Evolutionary conservation across 2,329 filamentous ascomycete species (phyloP).

Genomic region (Fusarium torreyae): DNA sequence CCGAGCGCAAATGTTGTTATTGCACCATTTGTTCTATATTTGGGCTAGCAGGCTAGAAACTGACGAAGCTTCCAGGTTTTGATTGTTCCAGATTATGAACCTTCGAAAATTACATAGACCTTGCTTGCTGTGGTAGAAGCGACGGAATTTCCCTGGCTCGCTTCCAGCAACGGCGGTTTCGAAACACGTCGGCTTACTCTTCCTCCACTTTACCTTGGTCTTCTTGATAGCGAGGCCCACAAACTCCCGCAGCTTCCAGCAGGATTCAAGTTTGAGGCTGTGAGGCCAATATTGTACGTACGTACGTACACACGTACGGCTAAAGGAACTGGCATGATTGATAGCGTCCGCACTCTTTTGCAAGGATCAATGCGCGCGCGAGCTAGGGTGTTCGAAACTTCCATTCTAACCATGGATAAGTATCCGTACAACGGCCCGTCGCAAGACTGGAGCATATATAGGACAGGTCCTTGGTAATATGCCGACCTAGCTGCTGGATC

Average conservation of each 20-base stretch:
- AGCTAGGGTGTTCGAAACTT: slow-evolving; percentile 27
- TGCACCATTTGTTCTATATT: slow-evolving; percentile 18
- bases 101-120: not conserved
- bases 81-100: not conserved
- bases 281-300: slow-evolving; percentile 23
- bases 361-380: slow-evolving; percentile 27
- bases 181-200: slow-evolving; percentile 43
- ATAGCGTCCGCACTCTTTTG: slow-evolving; percentile 13
- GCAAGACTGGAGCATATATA: slow-evolving; percentile 31
- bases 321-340: slow-evolving; percentile 19
- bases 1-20: slow-evolving; percentile 17
- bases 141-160: slow-evolving; percentile 32
- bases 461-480: slow-evolving; percentile 36
- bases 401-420: slow-evolving; percentile 16
- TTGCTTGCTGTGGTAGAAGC: slow-evolving; percentile 19
- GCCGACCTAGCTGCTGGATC: slow-evolving; percentile 11
- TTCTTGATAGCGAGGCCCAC: slow-evolving; percentile 32
- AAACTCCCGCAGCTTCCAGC: slow-evolving; percentile 37
- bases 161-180: slow-evolving; percentile 46
- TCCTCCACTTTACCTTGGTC: slow-evolving; percentile 42
- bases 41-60: slow-evolving; percentile 18
- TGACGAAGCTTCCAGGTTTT: slow-evolving; percentile 7
- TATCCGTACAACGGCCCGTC: slow-evolving; percentile 3
- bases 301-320: not conserved
- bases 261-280: slow-evolving; percentile 23